Conservation (phyloP, 1,139 yeast species). For the Debaryomyces udenii region DNA sequence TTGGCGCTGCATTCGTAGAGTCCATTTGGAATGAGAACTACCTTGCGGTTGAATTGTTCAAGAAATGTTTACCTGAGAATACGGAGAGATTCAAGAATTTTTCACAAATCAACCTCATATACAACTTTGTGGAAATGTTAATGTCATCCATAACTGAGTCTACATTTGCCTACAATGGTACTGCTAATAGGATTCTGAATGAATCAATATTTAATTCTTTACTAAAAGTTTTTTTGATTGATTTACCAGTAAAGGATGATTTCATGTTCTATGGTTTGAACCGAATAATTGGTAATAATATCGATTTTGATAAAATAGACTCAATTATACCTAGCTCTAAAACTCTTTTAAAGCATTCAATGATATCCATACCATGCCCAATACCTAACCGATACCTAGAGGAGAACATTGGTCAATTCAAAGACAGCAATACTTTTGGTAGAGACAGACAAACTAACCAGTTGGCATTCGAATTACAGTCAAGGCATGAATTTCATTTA, state of each 20-base stretch:
- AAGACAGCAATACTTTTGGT: neutral
- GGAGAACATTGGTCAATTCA: neutral
- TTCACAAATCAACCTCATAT: conserved; percentile 43
- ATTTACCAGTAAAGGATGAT: conserved; percentile 43
- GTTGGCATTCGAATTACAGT: conserved; percentile 22
- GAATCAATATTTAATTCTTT: conserved; percentile 37
- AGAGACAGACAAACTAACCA: conserved; percentile 5
- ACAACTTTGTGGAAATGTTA: conserved; percentile 44
- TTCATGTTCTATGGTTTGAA: conserved; percentile 56
- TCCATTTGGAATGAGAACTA: conserved; percentile 29
- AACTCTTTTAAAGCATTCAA: conserved; percentile 27
- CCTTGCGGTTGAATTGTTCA: conserved; percentile 27
- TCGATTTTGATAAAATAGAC: conserved; percentile 38
- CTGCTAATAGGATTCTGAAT: conserved; percentile 19
- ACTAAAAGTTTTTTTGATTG: conserved; percentile 42
- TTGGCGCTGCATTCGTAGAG: conserved; percentile 23
- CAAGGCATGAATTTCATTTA: conserved; percentile 48
- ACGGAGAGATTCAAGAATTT: conserved; percentile 40
- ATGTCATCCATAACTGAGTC: conserved; percentile 39
- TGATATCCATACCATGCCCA: conserved; percentile 38
- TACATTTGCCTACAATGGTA: conserved; percentile 28
- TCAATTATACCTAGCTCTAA: conserved; percentile 33
- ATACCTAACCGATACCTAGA: conserved; percentile 17
- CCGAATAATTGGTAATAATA: conserved; percentile 54
- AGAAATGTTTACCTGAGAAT: conserved; percentile 40